Evolutionary conservation across 345 rosid genomes (phyloP), one percentile per base, ranked within the genome.

Genomic region (Rhodamnia rubescens): DNA sequence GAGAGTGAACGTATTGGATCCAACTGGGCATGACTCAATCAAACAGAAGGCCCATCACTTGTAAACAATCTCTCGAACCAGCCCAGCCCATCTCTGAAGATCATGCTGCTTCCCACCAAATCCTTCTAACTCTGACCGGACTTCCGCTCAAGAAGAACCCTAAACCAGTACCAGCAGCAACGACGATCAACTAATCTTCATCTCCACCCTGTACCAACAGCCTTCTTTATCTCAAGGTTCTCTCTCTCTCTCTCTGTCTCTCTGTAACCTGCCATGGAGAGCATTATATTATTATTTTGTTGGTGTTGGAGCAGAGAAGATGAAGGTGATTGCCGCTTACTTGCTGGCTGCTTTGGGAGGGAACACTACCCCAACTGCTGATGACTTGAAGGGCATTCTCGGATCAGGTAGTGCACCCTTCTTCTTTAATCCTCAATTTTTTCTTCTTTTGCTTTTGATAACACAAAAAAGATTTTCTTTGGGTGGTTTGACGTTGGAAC

Each of bases 271-370:
- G 22, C 47, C 24, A 8, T 36, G 47, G 47, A 5, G 42, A 18
- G 47, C 47, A 9, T 69, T 9, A 69, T 18, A 8, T 42, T 42
- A 21, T 32, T 69, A 69, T 69, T 5, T 10, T 18, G 47, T 32
- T 36, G 78, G 22, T 36, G 78, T 69, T 36, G 78, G 78, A 69
- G 78, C 78, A 69, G 78, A 40, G 78, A 69, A 74, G 86, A 93
- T 91, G 93, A 92, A 93, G 93, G 89, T 90, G 51, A 58, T 90
- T 24, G 94, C 95, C 49, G 94, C 95, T n/a, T 93, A 88, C 87
- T 85, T 93, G 90, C 82, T 93, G 86, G 93, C 93, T 26, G 93
- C 88, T 14, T 87, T 92, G 89, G 94, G 95, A 61, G 95, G 93
- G 87, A 92, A 93, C 84, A 7, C 83, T 78, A 55, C n/a, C 59